phyloP scores from a whole-genome alignment of 139 green algal genomes.

The Ettlia oleoabundans region DNA sequence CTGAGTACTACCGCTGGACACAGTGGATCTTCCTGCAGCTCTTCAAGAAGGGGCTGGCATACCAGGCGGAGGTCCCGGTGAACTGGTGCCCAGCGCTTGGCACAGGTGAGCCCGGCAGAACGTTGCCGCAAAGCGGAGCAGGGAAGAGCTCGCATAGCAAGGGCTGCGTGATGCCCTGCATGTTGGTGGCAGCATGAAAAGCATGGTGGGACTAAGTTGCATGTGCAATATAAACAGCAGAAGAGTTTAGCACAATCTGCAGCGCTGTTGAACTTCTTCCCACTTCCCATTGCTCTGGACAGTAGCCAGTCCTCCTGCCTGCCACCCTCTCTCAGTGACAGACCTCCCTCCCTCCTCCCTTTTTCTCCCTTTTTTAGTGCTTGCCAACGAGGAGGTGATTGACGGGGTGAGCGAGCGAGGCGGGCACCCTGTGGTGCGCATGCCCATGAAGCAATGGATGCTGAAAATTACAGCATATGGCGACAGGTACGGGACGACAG shows the following conservation, averaged over 20 bases:
- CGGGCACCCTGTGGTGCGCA: slow-evolving; percentile 90
- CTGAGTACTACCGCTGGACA: slow-evolving; percentile 84
- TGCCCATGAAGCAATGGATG: slow-evolving; percentile 99
- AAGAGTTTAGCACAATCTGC: no score
- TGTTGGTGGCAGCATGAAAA: background rate
- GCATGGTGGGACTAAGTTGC: no score
- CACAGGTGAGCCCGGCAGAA: background rate
- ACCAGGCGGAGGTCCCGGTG: slow-evolving; percentile 98
- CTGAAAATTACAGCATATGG: slow-evolving; percentile 96
- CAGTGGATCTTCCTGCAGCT: slow-evolving; percentile 99
- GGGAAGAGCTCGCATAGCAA: background rate
- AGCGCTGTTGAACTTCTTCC: no score
- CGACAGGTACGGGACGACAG: slow-evolving; percentile 79
- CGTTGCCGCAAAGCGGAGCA: background rate
- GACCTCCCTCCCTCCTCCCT: background rate
- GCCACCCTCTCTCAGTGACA: background rate
- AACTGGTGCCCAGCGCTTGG: slow-evolving; percentile 98
- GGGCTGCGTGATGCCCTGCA: background rate
- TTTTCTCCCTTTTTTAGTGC: background rate
- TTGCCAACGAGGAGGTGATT: slow-evolving; percentile 95
- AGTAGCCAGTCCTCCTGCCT: no score
- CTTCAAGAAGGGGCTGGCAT: slow-evolving; percentile 91
- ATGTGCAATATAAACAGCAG: no score
- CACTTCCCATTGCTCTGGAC: no score
- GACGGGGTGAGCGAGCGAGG: slow-evolving; percentile 92